Base-by-base conservation (phyloP, 371 early-diverging fungal species). In the Umbelopsis sp. region DNA sequence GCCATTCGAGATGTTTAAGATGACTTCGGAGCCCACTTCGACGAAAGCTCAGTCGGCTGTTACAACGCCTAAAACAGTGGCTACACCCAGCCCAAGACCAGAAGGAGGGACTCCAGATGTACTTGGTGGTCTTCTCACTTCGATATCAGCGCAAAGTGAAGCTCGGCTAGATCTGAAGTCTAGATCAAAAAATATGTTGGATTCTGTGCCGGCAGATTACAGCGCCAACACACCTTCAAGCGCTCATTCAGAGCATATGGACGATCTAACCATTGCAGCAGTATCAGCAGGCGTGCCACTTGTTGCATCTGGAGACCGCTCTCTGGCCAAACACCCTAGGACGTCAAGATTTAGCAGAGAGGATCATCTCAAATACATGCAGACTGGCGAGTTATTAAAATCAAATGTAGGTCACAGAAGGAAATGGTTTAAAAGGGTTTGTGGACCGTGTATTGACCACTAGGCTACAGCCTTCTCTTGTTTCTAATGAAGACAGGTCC, bases 321-420 rank as follows among this genome's bases (percentile, higher is more conserved):
- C 14, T 18, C 35, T 14, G 4, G 18, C 14, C 9, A 35, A 35
- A 29, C 0, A 48, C 16, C 16, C 57, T 57, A 29, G 35, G 32
- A 37, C 9, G 18, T 57, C 57, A 4, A 37, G 35, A 57, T 57
- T 57, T 18, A 29, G 57, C 57, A 57, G 14, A 18, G 57, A 57
- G 29, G 57, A 57, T 14, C 57, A 57, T 29, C 11, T 57, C 29
- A 57, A 35, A 35, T 57, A 25, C 35, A 57, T 57, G 57, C 57
- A 57, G 29, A 35, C 35, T 29, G 18, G 57, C 3, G 57, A 57
- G 18, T 32, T 57, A 18, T 35, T 57, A n/a, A 37, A 35, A n/a
- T 57, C 57, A 57, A 57, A 57, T 14, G 57, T 57, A 57, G 35
- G 52, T 22, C 22, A 22, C 22, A 22, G 22, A 22, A 22, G 22